Percentiles rank a stretch among this genome's conserved stretches.
Evolutionary conservation across 2,329 filamentous ascomycete genomes (phyloP).

Genomic region (Zymoseptoria tritici): DNA sequence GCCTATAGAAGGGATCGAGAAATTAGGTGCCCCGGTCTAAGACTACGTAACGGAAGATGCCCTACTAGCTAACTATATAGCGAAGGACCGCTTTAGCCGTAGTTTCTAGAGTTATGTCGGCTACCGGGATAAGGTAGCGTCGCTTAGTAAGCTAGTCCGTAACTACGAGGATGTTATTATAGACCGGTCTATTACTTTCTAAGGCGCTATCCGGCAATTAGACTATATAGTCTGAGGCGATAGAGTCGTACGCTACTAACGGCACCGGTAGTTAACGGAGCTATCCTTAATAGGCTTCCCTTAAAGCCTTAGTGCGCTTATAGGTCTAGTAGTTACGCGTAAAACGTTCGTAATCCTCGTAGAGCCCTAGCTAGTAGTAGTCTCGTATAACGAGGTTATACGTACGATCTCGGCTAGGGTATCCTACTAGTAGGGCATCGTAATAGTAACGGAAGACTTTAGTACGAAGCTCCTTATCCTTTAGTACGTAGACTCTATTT

Average conservation of each 20-base stretch:
- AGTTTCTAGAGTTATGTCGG: too few relatives aligned
- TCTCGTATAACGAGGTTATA: background rate
- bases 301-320: background rate
- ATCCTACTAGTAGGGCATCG: background rate
- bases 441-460: background rate
- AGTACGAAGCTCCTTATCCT: background rate
- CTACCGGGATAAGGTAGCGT: background rate
- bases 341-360: background rate
- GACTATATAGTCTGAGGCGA: too few relatives aligned
- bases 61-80: background rate
- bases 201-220: background rate
- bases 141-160: constrained; percentile 1
- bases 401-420: background rate
- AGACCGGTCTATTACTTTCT: background rate
- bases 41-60: background rate
- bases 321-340: background rate
- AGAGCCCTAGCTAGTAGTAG: background rate
- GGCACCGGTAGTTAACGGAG: too few relatives aligned
- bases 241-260: too few relatives aligned
- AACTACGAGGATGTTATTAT: constrained; percentile 1
- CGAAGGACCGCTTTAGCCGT: background rate
- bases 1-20: too few relatives aligned
- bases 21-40: too few relatives aligned
- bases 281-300: background rate
- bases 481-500: background rate